Base-by-base conservation (phyloP, 2,329 filamentous ascomycete genomes). In the Metarhizium robertsii region DNA sequence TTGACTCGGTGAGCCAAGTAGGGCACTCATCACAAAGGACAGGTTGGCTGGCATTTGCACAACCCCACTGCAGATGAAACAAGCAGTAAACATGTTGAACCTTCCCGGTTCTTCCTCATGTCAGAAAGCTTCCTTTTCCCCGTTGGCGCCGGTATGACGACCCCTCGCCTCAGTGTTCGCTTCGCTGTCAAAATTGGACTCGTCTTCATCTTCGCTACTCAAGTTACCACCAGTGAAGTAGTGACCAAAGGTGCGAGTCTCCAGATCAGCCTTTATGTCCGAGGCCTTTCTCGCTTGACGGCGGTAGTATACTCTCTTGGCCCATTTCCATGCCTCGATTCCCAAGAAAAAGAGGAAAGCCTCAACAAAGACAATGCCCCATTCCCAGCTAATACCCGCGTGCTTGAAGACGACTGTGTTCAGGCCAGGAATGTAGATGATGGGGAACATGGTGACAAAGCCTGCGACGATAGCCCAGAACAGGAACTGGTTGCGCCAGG, bases 401-500 rank as follows among this genome's bases (percentile, higher is more conserved):
- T 84, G 81, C 65, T 80, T 79, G 67, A 84, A 84, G 8, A 83
- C 79, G 1, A 72, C 69, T 0, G 72, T 75, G 66, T 81, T 84
- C 54, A 84, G 72, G 7, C 75, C 77, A 0, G 80, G 81, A 52
- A 84, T 82, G 57, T 84, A 84, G 34, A 77, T 70, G n/a, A 73
- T 64, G 0, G 75, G 75, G 60, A 78, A 77, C 59, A 77, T 74
- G 50, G 73, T 74, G 36, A 77, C 53, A 45, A 74, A 72, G 30
- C 75, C 75, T 18, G 71, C 64, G 1, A 74, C 58, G 38, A 86
- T 77, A 34, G 81, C 75, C 72, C 75, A 84, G 73, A 86, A 86
- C n/a, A 86, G 71, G 68, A 89, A 87, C 64, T 84, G 74, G 72
- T 90, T 90, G 56, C 81, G 73, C 84, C 84, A 87, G 30, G 86